Conservation (phyloP, 441 rosid species). For the Adansonia madagascariensis region DNA sequence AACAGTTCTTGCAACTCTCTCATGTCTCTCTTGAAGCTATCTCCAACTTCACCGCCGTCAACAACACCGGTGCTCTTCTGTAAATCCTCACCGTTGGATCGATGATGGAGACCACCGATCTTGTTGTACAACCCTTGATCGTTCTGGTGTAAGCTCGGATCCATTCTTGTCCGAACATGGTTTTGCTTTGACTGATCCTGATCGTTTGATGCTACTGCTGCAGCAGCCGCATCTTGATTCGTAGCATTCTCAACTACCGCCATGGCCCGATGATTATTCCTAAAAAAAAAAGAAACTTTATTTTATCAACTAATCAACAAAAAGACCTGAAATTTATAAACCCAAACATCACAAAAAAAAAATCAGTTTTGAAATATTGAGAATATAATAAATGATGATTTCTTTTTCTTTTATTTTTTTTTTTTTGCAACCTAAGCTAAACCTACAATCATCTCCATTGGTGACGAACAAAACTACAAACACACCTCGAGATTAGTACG, state of each 20-base stretch:
- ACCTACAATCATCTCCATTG: conserved; percentile 36
- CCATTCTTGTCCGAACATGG: conserved; percentile 7
- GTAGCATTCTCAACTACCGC: conserved; percentile 64
- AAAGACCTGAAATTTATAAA: conserved; percentile 13
- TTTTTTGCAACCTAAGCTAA: conserved; percentile 14
- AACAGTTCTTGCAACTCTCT: conserved; percentile 82
- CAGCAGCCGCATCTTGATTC: conserved; percentile 42
- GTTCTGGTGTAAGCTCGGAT: conserved; percentile 31
- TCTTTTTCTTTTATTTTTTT: not conserved
- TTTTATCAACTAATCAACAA: conserved; percentile 26
- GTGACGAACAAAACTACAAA: conserved; percentile 32
- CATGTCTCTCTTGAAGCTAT: conserved; percentile 58
- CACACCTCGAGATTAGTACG: conserved; percentile 38
- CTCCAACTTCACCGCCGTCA: conserved; percentile 32
- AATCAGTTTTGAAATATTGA: not conserved
- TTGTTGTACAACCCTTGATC: conserved; percentile 42
- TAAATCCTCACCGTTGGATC: conserved; percentile 45
- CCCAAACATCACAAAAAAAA: conserved; percentile 9
- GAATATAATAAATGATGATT: conserved; percentile 7
- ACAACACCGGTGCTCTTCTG: conserved; percentile 25
- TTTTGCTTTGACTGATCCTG: conserved; percentile 47
- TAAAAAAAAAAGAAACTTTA: not conserved
- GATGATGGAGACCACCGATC: conserved; percentile 32
- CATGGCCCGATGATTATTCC: conserved; percentile 41
- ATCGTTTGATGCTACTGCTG: conserved; percentile 44